A percentile compares a stretch with the other conserved stretches of the same genome.
phyloP scores from a whole-genome alignment of 225 moss, liverwort and hornwort species.

The Physcomitrium patens region DNA sequence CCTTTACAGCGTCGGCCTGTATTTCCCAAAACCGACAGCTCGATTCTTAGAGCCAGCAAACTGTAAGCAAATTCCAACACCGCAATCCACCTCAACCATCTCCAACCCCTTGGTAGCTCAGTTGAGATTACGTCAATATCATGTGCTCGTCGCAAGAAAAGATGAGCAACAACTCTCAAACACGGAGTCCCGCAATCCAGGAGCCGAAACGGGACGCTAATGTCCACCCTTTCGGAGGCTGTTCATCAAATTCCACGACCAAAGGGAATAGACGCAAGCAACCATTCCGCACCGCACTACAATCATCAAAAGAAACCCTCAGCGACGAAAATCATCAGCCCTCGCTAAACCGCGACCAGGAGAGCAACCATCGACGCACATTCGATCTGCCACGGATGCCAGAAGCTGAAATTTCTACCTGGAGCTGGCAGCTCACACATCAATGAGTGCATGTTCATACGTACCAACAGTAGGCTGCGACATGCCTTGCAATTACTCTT shows the following conservation, averaged over 20 bases:
- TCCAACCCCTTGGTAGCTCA: not conserved
- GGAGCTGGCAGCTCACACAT: slow-evolving; percentile 6
- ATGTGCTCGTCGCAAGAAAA: slow-evolving; percentile 34
- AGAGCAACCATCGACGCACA: no score
- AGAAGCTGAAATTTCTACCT: no score
- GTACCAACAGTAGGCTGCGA: slow-evolving; percentile 17
- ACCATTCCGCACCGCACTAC: slow-evolving; percentile 19
- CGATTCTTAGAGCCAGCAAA: not conserved
- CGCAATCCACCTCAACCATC: not conserved
- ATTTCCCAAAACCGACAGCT: slow-evolving; percentile 22
- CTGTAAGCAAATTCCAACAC: not conserved
- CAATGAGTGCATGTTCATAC: slow-evolving; percentile 51
- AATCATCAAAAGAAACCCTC: slow-evolving; percentile 12
- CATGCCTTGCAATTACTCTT: no score
- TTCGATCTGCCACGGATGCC: no score
- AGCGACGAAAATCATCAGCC: no score
- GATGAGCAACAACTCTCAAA: slow-evolving; percentile 22
- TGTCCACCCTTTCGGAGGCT: slow-evolving; percentile 2
- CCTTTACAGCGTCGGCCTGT: not conserved
- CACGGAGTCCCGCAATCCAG: slow-evolving; percentile 39
- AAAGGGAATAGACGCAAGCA: not conserved
- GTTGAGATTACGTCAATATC: not conserved
- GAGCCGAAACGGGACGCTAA: slow-evolving; percentile 37
- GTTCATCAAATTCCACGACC: not conserved
- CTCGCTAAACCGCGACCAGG: no score